Evolutionary conservation across 495 filamentous ascomycete genomes (phyloP), one percentile per base, ranked within the genome.

Genomic region (Neurospora sp.): DNA sequence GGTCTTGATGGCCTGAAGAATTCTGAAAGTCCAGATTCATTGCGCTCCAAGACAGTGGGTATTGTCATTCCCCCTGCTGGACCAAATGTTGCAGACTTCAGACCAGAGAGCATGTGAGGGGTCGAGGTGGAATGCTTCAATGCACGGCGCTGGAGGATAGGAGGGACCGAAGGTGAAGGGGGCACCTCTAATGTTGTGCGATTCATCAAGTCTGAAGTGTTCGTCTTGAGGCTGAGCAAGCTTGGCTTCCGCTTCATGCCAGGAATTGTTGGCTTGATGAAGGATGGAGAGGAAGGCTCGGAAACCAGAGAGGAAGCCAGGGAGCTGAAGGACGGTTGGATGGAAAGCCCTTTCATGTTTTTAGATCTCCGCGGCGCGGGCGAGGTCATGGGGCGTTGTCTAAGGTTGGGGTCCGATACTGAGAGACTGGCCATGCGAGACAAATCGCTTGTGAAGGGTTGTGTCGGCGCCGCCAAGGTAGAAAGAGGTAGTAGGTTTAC

Each of bases 291-390:
- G 2, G 91, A 86, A 38, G 94, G 93, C 40, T 93, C 91, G 0
- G 93, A 94, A 27, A 91, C 77, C 69, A 84, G 74, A 3, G 80
- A 81, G 16, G 79, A 77, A 2, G 80, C 78, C 38, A 82, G 73
- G 71, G 72, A 85, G 83, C 77, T 82, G 8, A 88, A 85, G 16
- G 91, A 89, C 68, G 96, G 92, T 72, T 96, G 93, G 72, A 98
- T 87, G 1, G 94, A 97, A 5, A 99, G 85, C 69, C 95, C 95
- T 80, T 99, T 99, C 77, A 95, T 90, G 80, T 99, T 99, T 69
- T 94, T 91, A 39, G 89, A 87, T 79, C 93, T 91, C 78, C 90
- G 86, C 3, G 94, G 93, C 5, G 90, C 91, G n/a, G 87, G 85
- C 42, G 88, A 89, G n/a, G 87, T 88, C 86, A 87, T 87, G 12